Conservation (phyloP, 306 rosid species). For the Senna siamea region DNA sequence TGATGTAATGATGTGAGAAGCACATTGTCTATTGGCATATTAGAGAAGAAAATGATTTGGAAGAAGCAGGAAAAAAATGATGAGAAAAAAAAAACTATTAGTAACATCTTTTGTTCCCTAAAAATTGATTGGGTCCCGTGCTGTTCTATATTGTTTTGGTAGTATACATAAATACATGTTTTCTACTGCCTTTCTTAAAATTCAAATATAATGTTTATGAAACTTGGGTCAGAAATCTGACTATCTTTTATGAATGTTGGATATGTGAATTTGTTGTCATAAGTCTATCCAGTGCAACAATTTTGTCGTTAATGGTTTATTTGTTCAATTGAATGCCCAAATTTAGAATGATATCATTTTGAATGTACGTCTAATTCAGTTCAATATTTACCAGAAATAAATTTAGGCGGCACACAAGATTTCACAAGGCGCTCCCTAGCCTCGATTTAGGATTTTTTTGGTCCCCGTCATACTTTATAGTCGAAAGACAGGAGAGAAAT, state of each 20-base stretch:
- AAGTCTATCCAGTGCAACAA: too few relatives aligned
- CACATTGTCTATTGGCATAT: constrained; percentile 30
- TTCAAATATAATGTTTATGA: background rate
- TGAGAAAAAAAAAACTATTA: background rate
- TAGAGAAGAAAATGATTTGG: constrained; percentile 14
- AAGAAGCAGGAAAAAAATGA: constrained; percentile 1
- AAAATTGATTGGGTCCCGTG: constrained; percentile 9
- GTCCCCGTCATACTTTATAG: too few relatives aligned
- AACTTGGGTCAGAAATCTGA: background rate
- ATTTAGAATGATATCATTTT: too few relatives aligned
- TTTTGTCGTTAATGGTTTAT: too few relatives aligned
- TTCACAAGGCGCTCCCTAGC: too few relatives aligned
- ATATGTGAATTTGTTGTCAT: too few relatives aligned
- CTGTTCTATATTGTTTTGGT: constrained; percentile 14
- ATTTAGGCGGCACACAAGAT: too few relatives aligned
- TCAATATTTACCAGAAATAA: too few relatives aligned
- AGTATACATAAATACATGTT: background rate
- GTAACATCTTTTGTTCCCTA: constrained; percentile 20
- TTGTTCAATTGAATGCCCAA: too few relatives aligned
- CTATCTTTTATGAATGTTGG: too few relatives aligned
- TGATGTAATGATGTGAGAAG: constrained; percentile 37
- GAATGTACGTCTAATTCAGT: too few relatives aligned
- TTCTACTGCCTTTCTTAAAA: background rate
- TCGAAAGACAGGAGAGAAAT: background rate
- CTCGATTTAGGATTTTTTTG: too few relatives aligned